These are phyloP conservation scores for Rhodofomes roseus DNA, from an alignment of 1,284 basidiomycete species.

Conservation along the genomic window DNA sequence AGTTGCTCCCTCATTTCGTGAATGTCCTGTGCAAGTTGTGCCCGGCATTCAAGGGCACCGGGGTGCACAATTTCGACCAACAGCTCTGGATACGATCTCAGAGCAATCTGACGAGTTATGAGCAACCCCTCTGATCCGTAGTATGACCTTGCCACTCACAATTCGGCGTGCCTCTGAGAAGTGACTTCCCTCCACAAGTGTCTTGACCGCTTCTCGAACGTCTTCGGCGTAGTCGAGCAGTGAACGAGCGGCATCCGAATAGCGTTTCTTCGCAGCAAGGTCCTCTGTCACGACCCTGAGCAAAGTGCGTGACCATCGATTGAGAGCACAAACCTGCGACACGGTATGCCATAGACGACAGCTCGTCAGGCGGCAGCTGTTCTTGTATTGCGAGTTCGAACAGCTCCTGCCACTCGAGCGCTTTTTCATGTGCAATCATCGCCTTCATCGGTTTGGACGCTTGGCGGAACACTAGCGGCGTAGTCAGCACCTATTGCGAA, in stretches of 20 bases:
- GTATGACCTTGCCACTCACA: conserved; percentile 40
- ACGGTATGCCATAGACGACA: conserved; percentile 65
- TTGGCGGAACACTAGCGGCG: conserved; percentile 63
- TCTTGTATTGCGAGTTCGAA: conserved; percentile 73
- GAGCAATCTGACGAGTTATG: conserved; percentile 47
- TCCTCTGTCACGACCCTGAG: conserved; percentile 52
- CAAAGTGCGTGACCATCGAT: background rate
- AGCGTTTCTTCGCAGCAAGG: conserved; percentile 74
- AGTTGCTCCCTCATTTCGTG: conserved; percentile 87
- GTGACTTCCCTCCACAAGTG: conserved; percentile 76
- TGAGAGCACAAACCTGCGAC: conserved; percentile 57
- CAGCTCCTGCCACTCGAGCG: conserved; percentile 85
- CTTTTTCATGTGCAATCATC: conserved; percentile 82
- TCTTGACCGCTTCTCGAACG: conserved; percentile 73
- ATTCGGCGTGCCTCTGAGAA: conserved; percentile 87
- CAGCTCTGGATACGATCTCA: conserved; percentile 59
- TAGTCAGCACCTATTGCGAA: background rate
- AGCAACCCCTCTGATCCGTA: background rate
- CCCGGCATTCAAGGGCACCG: conserved; percentile 71
- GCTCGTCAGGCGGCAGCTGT: conserved; percentile 43
- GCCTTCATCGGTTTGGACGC: conserved; percentile 66
- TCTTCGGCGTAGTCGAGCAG: conserved; percentile 86
- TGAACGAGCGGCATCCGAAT: conserved; percentile 79
- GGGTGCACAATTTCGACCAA: conserved; percentile 77
- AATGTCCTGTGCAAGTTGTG: conserved; percentile 78